Evolutionary conservation across 2,329 filamentous ascomycete species (phyloP), one percentile per base, ranked within the genome.

Genomic region (Colletotrichum noveboracense): DNA sequence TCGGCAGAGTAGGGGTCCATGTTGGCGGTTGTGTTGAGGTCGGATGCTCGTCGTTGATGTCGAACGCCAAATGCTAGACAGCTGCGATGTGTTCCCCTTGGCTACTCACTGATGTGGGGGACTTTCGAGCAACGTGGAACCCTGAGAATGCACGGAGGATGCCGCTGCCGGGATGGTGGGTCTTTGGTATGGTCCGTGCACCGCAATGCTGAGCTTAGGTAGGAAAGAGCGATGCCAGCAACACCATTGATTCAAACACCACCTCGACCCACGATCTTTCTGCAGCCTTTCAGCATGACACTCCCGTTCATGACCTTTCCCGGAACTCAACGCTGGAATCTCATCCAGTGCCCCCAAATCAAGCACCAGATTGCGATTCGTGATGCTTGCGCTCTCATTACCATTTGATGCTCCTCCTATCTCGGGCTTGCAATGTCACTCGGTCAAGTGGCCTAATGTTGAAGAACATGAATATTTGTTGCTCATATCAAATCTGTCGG

Each of bases 1-100:
- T 94, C 92, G 78, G 92, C 89, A 64, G 92, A 93, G 84, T 93
- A 94, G 79, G 92, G 92, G 84, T 94, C 92, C 92, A 94, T 94
- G 48, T 78, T 85, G 83, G 81, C 78, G 79, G 77, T 79, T 76
- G 55, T 43, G 73, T 61, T 21, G 38, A 65, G 24, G 43, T 52
- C 43, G 43, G n/a, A 52, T 68, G 38, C 9, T 69, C 28, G 74
- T 77, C 76, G 76, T 77, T 76, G 73, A 70, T 66, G 73, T 30
- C 38, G 67, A 24, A 52, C 38, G 58, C 26, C 32, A 28, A 58
- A 52, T 70, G 58, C 85, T 85, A 21, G 18, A 52, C 58, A 65
- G 64, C 70, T 75, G 74, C 64, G 74, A 76, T 74, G 64, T 76
- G 74, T 76, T 74, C 74, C 70, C 70, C 74, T 74, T 28, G 74